Conservation (phyloP, 306 rosid genomes). For the Cicer judaicum region DNA sequence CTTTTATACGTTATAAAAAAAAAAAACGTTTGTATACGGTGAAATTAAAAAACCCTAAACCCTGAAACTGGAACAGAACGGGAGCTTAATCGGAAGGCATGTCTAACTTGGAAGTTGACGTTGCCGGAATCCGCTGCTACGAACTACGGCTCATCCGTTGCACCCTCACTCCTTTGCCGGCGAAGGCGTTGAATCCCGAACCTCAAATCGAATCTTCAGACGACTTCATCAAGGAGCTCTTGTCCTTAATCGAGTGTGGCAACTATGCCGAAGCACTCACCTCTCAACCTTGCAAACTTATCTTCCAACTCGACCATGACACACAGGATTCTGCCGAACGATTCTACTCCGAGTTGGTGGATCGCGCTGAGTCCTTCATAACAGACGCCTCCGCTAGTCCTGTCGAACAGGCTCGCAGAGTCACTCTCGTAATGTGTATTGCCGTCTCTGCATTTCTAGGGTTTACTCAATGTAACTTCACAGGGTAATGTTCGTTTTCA, state of each 20-base stretch:
- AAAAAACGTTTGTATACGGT: neutral
- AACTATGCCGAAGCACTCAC: constrained; percentile 61
- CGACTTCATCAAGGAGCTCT: constrained; percentile 51
- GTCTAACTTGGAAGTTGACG: constrained; percentile 32
- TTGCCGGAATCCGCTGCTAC: constrained; percentile 49
- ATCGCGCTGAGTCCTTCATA: constrained; percentile 65
- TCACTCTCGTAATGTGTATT: constrained; percentile 56
- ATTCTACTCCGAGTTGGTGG: constrained; percentile 61
- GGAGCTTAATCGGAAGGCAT: neutral
- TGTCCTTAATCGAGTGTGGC: constrained; percentile 67
- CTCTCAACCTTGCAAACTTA: constrained; percentile 53
- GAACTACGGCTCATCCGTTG: constrained; percentile 89
- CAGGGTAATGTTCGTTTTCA: constrained; percentile 57
- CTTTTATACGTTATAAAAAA: no score
- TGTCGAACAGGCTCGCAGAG: constrained; percentile 53
- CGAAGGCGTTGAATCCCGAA: constrained; percentile 11
- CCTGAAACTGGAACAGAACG: constrained; percentile 30
- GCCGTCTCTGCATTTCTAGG: constrained; percentile 72
- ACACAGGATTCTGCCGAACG: constrained; percentile 57
- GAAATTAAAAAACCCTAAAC: constrained; percentile 45
- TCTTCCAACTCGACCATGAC: constrained; percentile 50
- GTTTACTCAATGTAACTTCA: constrained; percentile 72
- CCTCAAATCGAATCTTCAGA: constrained; percentile 17
- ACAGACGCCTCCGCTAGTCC: constrained; percentile 44
- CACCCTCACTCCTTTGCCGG: constrained; percentile 50